A percentile compares a stretch with the other conserved stretches of the same genome.
These are phyloP conservation scores for Aspergillus sparsus DNA, from an alignment of 495 filamentous ascomycete genomes.

Conservation along the genomic window DNA sequence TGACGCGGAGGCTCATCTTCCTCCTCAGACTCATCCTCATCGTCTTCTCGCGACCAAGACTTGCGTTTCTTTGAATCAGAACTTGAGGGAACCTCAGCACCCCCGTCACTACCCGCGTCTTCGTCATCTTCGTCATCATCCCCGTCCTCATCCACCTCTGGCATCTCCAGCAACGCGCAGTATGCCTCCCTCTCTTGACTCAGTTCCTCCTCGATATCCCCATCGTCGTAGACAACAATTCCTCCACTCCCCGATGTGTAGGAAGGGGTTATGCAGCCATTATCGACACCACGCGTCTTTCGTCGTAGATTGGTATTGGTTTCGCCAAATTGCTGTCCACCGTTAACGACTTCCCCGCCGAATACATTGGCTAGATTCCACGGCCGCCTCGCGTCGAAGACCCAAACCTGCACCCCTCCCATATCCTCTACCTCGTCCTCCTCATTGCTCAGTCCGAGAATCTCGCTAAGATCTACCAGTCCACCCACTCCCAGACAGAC, in stretches of 20 bases:
- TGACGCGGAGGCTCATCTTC: constrained; percentile 68
- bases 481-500: constrained; percentile 93
- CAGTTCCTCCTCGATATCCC: constrained; percentile 91
- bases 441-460: constrained; percentile 63
- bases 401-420: constrained; percentile 86
- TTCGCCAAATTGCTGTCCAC: constrained; percentile 46
- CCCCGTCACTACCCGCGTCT: constrained; percentile 37
- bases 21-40: constrained; percentile 67
- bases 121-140: constrained; percentile 52
- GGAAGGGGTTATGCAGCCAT: constrained; percentile 66
- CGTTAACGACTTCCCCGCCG: constrained; percentile 64
- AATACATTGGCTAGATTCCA: constrained; percentile 97
- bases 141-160: constrained; percentile 82
- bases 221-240: constrained; percentile 92
- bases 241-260: constrained; percentile 80
- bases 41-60: constrained; percentile 74
- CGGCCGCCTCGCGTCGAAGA: constrained; percentile 85
- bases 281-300: constrained; percentile 51
- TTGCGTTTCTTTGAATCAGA: constrained; percentile 69
- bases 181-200: constrained; percentile 74
- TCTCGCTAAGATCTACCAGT: constrained; percentile 76
- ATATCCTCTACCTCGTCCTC: constrained; percentile 59
- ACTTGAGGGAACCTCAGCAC: constrained; percentile 22
- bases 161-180: constrained; percentile 81
- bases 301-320: constrained; percentile 53